Evolutionary conservation across 2,329 filamentous ascomycete species (phyloP), one percentile per base, ranked within the genome.

Genomic region (Eutypella sp.): DNA sequence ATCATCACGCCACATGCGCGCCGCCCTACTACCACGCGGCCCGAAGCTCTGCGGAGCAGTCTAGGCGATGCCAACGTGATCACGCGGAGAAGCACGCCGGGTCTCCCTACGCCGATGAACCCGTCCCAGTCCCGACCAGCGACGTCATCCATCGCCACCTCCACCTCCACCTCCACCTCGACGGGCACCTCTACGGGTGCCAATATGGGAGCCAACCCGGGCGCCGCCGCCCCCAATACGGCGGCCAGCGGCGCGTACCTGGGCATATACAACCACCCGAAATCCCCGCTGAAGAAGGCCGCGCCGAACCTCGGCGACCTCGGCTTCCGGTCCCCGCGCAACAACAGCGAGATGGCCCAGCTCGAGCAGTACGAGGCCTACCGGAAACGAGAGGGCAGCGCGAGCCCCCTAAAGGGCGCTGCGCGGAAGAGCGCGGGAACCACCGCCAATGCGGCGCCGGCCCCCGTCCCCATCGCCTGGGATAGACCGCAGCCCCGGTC

Each of bases 231-330:
- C 13, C n/a, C n/a, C n/a, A n/a, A n/a, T n/a, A n/a, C n/a, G n/a
- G 29, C 11, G 5, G 29, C 5, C 6, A 63, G 61, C 47, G 89
- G 89, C 15, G 89, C 91, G 2, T 92, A 78, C 60, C 71, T 96
- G 41, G 90, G 91, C 13, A 76, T 95, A 1, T 90, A 84, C 64
- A 85, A 78, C 5, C 89, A 95, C 63, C 82, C 83, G 5, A 86
- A 84, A 34, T 95, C 89, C 10, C 92, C 92, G 0, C 66, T 97
- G 11, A 85, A 89, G 57, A 96, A 95, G 63, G 76, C 87, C 2
- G n/a, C n/a, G n/a, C 72, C 72, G 13, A 81, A 81, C 73, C 56
- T 88, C 70, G 66, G 80, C 66, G 66, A 87, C 46, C 71, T 81
- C 37, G 55, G 66, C 58, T 54, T 64, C 60, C 42, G 60, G 7